phyloP scores from a whole-genome alignment of 129 eudicot genomes.

The Ambrosia artemisiifolia region DNA sequence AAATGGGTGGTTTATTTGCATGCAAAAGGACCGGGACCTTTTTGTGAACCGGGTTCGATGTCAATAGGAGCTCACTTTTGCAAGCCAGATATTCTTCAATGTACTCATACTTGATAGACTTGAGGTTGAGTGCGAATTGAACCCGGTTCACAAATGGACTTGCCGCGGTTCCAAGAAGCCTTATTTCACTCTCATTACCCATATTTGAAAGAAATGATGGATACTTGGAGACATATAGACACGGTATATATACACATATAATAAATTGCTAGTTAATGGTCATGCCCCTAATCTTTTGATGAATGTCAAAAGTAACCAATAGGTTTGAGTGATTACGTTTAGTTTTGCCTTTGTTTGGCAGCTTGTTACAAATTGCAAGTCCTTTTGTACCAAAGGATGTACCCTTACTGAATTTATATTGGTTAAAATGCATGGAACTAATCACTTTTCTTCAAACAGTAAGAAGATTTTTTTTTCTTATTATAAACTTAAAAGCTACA shows the following conservation, averaged over 20 bases:
- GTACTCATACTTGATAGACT: not conserved
- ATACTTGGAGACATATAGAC: not conserved
- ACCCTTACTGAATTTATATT: not conserved
- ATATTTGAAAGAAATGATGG: not conserved
- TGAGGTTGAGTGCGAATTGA: conserved; percentile 3
- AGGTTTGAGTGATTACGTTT: not conserved
- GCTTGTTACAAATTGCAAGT: not conserved
- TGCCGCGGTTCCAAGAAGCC: conserved; percentile 4
- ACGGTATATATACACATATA: not conserved
- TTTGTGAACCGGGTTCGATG: not conserved
- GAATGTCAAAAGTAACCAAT: not conserved
- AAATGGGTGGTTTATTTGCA: not conserved
- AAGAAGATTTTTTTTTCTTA: not conserved
- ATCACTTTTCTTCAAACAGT: not conserved
- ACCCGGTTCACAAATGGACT: conserved; percentile 12
- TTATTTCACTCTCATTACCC: not conserved
- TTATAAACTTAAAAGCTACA: not conserved
- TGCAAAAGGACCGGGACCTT: not conserved
- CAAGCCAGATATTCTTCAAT: not conserved
- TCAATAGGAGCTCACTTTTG: not conserved
- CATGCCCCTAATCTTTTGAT: not conserved
- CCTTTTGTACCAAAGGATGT: not conserved
- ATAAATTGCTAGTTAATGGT: not conserved
- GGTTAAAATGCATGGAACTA: not conserved
- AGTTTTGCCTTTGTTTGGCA: not conserved